Conservation (phyloP, 2,329 filamentous ascomycete genomes). For the Truncatella angustata region DNA sequence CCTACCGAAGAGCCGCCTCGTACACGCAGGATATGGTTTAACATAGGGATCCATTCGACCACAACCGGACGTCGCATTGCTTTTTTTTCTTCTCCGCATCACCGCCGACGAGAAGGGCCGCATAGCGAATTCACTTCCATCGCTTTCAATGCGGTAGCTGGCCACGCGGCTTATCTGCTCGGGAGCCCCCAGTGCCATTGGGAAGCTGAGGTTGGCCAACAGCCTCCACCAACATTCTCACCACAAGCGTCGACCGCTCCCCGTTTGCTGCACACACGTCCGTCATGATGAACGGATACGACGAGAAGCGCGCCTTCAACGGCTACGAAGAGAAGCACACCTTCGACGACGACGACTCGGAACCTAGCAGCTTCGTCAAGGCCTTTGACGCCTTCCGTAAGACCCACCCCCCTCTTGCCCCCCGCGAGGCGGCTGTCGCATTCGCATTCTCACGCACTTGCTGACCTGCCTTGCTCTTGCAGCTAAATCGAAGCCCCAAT, state of each 20-base stretch:
- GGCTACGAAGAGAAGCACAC: slow-evolving; percentile 63
- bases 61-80: slow-evolving; percentile 8
- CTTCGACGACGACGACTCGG: slow-evolving; percentile 76
- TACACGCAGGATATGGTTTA: neutral
- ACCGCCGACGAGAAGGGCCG: neutral
- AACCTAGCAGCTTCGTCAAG: slow-evolving; percentile 65
- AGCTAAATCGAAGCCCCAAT: slow-evolving; percentile 97
- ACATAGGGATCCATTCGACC: slow-evolving; percentile 7
- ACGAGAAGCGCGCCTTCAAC: slow-evolving; percentile 61
- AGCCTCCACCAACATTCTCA: neutral
- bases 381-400: slow-evolving; percentile 97
- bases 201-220: slow-evolving; percentile 6
- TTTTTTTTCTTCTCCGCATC: neutral
- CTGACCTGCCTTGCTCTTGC: slow-evolving; percentile 18
- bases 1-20: neutral
- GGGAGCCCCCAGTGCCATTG: slow-evolving; percentile 21
- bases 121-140: neutral
- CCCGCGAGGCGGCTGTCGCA: neutral
- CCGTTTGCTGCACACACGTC: neutral
- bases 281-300: slow-evolving; percentile 72
- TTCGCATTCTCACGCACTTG: slow-evolving; percentile 13
- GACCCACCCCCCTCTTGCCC: slow-evolving; percentile 28
- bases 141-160: slow-evolving; percentile 20
- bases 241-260: neutral
- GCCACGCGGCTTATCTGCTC: slow-evolving; percentile 17